These are phyloP conservation scores for Plasmodium falciparum DNA, from an alignment of 169 alveolate species.

Conservation along the genomic window DNA sequence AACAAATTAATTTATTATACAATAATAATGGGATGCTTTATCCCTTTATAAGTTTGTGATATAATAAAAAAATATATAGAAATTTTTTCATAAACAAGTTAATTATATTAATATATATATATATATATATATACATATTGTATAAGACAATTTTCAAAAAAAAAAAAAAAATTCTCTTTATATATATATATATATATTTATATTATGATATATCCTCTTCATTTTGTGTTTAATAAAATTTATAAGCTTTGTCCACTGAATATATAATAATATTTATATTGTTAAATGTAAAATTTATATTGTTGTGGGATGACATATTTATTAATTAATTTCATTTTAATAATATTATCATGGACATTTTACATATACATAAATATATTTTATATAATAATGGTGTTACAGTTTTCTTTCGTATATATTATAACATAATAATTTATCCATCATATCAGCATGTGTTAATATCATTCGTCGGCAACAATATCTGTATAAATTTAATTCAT, in stretches of 20 bases:
- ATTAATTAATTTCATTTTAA: neutral
- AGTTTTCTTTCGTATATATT: slow-evolving; percentile 86
- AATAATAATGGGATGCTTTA: slow-evolving; percentile 49
- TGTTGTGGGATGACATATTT: neutral
- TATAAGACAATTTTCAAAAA: no score
- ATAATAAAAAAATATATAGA: slow-evolving; percentile 7
- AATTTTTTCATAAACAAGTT: slow-evolving; percentile 25
- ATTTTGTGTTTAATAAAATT: no score
- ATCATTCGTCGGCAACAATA: slow-evolving; percentile 96
- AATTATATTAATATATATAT: neutral
- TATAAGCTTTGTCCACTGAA: no score
- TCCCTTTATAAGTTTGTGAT: slow-evolving; percentile 42
- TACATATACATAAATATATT: neutral
- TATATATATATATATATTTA: neutral
- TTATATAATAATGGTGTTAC: neutral
- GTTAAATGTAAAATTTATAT: no score
- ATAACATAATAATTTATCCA: slow-evolving; percentile 97
- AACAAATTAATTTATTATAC: slow-evolving; percentile 42
- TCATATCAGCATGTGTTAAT: slow-evolving; percentile 98
- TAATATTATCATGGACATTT: neutral
- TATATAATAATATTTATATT: no score
- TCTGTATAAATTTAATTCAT: slow-evolving; percentile 92
- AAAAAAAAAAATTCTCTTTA: no score
- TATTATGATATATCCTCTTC: no score
- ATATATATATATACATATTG: neutral